Percentiles rank a stretch among this genome's conserved stretches.
Conservation (phyloP, 2,329 filamentous ascomycete species). For the Hyphodiscus sp. region DNA sequence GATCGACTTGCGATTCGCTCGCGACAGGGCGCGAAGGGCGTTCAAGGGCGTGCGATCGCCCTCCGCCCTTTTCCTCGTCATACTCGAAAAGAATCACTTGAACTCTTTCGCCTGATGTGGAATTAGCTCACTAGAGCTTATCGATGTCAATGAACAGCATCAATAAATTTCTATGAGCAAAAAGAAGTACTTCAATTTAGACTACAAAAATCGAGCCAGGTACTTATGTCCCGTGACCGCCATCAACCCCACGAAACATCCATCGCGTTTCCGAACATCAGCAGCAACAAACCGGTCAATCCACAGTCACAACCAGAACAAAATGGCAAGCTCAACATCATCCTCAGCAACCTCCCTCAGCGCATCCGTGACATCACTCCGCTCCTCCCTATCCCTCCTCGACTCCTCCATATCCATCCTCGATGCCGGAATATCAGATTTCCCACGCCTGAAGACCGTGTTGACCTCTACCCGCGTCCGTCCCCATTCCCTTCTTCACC, state of each 20-base stretch:
- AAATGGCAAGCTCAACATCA: conserved; percentile 8
- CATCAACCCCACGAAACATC: not conserved
- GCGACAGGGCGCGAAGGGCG: not conserved
- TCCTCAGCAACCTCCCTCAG: conserved; percentile 17
- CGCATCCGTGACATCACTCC: conserved; percentile 27
- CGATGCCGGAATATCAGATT: conserved; percentile 30
- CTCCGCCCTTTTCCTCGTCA: not conserved
- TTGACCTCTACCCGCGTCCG: conserved; percentile 31
- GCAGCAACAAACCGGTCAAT: not conserved
- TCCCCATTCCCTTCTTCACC: not conserved
- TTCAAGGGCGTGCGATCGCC: not conserved
- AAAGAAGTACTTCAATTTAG: no score
- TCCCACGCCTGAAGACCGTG: conserved; percentile 31
- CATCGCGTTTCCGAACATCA: not conserved
- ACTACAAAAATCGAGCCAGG: no score
- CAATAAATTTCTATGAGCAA: no score
- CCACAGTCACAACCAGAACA: not conserved
- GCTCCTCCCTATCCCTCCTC: conserved; percentile 32
- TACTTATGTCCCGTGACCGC: no score
- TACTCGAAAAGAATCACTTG: not conserved
- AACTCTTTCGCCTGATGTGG: no score
- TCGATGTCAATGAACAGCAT: no score
- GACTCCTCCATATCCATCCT: conserved; percentile 33
- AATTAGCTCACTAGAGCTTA: no score
- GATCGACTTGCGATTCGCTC: not conserved